Conservation (phyloP, 202 grass and related monocot species). For the Saccharum hybrid region DNA sequence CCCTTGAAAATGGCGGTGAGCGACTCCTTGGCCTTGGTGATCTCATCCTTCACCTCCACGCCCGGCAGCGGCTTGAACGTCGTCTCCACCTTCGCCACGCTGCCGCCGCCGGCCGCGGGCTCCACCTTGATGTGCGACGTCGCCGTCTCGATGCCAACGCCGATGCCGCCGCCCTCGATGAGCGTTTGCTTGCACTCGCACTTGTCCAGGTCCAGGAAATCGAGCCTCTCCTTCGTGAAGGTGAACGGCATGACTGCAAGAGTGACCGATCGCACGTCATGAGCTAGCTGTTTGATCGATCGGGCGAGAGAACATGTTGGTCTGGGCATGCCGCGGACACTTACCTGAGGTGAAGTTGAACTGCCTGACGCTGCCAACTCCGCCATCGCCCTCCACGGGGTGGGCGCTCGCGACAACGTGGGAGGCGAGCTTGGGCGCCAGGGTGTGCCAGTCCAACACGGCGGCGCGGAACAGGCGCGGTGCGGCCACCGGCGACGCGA, state of each 20-base stretch:
- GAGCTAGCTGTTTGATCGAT: too few relatives aligned
- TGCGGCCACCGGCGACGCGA: neutral
- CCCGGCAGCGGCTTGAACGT: conserved; percentile 56
- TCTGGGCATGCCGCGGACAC: too few relatives aligned
- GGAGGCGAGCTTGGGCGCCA: conserved; percentile 37
- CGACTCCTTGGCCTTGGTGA: conserved; percentile 55
- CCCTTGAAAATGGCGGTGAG: conserved; percentile 55
- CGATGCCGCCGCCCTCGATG: conserved; percentile 66
- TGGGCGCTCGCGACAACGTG: too few relatives aligned
- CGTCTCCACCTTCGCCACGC: conserved; percentile 54
- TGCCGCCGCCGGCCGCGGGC: conserved; percentile 42
- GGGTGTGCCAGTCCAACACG: conserved; percentile 72
- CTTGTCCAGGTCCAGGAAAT: conserved; percentile 66
- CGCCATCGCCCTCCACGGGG: too few relatives aligned
- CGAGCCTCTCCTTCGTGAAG: conserved; percentile 65
- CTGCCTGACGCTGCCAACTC: too few relatives aligned
- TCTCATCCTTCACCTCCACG: conserved; percentile 39
- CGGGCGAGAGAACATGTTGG: too few relatives aligned
- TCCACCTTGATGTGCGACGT: conserved; percentile 66
- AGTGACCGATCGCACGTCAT: neutral
- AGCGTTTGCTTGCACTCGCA: conserved; percentile 58
- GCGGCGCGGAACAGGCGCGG: conserved; percentile 70
- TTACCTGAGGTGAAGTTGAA: too few relatives aligned
- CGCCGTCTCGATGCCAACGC: conserved; percentile 46
- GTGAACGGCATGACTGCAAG: conserved; percentile 56